A percentile compares a stretch with the other conserved stretches of the same genome.
Conservation (phyloP, 768 basidiomycete species). For the Cystofilobasidium capitatum region DNA sequence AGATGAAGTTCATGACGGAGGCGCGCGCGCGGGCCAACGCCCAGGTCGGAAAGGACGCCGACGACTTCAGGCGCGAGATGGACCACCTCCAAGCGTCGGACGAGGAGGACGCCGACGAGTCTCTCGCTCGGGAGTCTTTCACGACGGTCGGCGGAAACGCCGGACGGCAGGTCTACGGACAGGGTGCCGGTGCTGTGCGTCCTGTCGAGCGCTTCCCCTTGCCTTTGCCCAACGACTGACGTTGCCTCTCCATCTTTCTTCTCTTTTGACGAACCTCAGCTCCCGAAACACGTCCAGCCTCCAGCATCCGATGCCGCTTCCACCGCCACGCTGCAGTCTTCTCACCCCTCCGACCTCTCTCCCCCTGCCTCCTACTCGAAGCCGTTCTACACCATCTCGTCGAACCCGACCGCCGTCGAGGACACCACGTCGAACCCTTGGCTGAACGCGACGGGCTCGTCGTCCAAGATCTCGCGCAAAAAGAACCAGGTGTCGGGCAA, state of each 20-base stretch:
- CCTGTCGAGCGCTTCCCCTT: constrained; percentile 2
- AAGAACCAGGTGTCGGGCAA: constrained; percentile 59
- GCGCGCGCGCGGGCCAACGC: constrained; percentile 61
- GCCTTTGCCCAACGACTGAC: no score
- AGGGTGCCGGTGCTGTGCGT: constrained; percentile 12
- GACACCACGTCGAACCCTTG: constrained; percentile 60
- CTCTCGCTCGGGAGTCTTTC: constrained; percentile 24
- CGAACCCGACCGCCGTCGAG: constrained; percentile 30
- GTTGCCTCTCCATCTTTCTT: background rate
- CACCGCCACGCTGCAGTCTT: constrained; percentile 57
- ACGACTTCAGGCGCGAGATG: constrained; percentile 60
- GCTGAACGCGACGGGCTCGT: constrained; percentile 48
- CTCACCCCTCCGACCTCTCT: constrained; percentile 14
- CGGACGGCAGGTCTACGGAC: constrained; percentile 41
- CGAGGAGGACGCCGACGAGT: constrained; percentile 27
- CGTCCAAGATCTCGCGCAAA: constrained; percentile 52
- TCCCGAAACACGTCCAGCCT: constrained; percentile 3
- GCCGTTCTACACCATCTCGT: constrained; percentile 33
- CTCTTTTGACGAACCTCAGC: background rate
- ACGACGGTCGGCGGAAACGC: constrained; percentile 40
- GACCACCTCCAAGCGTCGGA: constrained; percentile 34
- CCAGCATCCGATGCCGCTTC: constrained; percentile 47
- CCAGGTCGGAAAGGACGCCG: constrained; percentile 51
- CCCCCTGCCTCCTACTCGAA: constrained; percentile 10
- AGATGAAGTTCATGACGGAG: constrained; percentile 98